A percentile compares a stretch with the other conserved stretches of the same genome.
Evolutionary conservation across 352 stramenopile species (phyloP).

Genomic region (Phytophthora boehmeriae): DNA sequence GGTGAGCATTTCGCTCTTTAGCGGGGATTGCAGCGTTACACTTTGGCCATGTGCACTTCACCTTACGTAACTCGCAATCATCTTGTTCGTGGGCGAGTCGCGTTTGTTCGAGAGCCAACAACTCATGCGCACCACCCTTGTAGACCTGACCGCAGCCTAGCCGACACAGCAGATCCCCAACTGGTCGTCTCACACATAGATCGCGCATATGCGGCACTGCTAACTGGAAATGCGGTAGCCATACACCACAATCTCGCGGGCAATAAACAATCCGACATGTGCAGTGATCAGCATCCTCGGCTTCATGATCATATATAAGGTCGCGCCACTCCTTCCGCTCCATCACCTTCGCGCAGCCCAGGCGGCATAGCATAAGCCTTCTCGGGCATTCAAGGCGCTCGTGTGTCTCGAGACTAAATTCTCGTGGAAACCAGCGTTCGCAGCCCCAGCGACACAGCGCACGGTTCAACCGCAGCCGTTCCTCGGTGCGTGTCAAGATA

Average conservation of each 20-base stretch:
- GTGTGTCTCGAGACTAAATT: slow-evolving; percentile 49
- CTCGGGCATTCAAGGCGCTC: slow-evolving; percentile 62
- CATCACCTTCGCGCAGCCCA: slow-evolving; percentile 59
- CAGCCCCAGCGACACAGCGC: slow-evolving; percentile 72
- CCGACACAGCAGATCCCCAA: slow-evolving; percentile 62
- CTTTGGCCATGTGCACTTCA: slow-evolving; percentile 76
- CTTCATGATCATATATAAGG: slow-evolving; percentile 65
- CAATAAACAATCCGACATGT: slow-evolving; percentile 60
- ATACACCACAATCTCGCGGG: slow-evolving; percentile 72
- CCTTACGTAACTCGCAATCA: slow-evolving; percentile 63
- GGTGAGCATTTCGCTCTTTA: slow-evolving; percentile 67
- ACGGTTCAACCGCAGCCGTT: slow-evolving; percentile 40
- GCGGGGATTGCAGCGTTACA: slow-evolving; percentile 57
- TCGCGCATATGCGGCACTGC: slow-evolving; percentile 55
- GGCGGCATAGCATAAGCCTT: slow-evolving; percentile 67
- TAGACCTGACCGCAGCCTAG: slow-evolving; percentile 66
- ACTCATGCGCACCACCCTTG: slow-evolving; percentile 56
- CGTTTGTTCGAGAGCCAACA: slow-evolving; percentile 68
- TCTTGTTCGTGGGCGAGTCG: slow-evolving; percentile 76
- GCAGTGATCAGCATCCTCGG: slow-evolving; percentile 42
- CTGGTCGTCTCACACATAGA: slow-evolving; percentile 61
- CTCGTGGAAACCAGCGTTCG: slow-evolving; percentile 51
- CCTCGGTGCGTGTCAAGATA: slow-evolving; percentile 45
- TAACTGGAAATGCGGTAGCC: slow-evolving; percentile 54
- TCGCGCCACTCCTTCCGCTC: slow-evolving; percentile 56